Conservation (phyloP, 495 filamentous ascomycete genomes). For the Neurospora tetrasperma region DNA sequence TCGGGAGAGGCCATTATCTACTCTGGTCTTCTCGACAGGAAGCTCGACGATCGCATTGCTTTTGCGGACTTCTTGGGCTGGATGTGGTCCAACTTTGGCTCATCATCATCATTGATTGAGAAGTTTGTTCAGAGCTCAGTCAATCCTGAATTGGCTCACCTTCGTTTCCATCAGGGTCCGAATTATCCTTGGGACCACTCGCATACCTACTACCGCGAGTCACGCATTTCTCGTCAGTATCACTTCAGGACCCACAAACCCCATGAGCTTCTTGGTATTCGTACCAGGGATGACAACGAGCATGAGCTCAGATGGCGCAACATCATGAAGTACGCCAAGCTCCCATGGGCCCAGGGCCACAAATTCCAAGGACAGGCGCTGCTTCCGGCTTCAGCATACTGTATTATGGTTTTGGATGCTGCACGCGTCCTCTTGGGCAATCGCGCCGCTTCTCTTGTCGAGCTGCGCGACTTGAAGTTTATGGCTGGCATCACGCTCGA, state of each 20-base stretch:
- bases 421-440: conserved; percentile 18
- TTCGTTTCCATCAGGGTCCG: conserved; percentile 24
- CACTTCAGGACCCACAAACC: conserved; percentile 29
- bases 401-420: conserved; percentile 35
- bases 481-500: conserved; percentile 40
- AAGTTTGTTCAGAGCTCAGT: conserved; percentile 28
- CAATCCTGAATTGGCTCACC: conserved; percentile 14
- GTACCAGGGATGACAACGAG: conserved; percentile 33
- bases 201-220: conserved; percentile 34
- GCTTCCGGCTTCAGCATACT: conserved; percentile 35
- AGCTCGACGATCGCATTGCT: conserved; percentile 24
- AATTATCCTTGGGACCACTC: conserved; percentile 43
- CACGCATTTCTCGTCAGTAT: conserved; percentile 35
- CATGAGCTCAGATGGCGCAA: conserved; percentile 36
- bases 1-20: conserved; percentile 25
- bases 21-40: conserved; percentile 28
- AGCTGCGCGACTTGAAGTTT: conserved; percentile 32
- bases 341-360: conserved; percentile 32
- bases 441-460: conserved; percentile 27
- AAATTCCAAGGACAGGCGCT: conserved; percentile 35
- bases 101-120: conserved; percentile 13
- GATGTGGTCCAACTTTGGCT: conserved; percentile 37
- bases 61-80: conserved; percentile 40
- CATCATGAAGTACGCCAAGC: conserved; percentile 32
- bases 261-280: conserved; percentile 39